Evolutionary conservation across 495 filamentous ascomycete species (phyloP), one percentile per base, ranked within the genome.

Genomic region (Talaromyces ruber): DNA sequence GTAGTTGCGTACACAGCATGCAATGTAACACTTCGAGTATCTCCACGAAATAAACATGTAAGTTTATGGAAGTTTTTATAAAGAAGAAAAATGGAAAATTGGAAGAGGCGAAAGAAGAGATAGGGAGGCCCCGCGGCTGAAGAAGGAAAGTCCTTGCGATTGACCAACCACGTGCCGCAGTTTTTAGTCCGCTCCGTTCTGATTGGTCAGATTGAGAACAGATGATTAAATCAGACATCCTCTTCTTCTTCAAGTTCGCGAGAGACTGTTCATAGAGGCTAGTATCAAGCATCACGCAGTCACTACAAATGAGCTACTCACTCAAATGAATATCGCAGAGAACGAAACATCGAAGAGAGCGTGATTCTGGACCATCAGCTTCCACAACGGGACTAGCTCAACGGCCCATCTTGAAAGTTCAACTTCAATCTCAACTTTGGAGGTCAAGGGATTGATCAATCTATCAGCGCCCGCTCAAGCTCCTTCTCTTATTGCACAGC

Each of bases 121-220:
- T 6, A 57, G 22, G 12, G 12, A 18, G 54, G 54, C 54, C 54
- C 53, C 53, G 53, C 53, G 28, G 28, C 54, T 57, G 7, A 34
- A 32, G 5, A 57, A 34, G 54, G 54, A 16, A 57, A 34, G 54
- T 57, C 54, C 54, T 57, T 34, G 54, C 54, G 54, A 29, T 29
- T 57, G n/a, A 22, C 54, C 54, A 34, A 57, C 34, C 26, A 32
- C 4, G 11, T 30, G 14, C 16, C n/a, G 1, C 8, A 16, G 11
- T 29, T 28, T 28, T n/a, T 6, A 22, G 24, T 26, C 11, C 18
- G 24, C 21, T 50, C 16, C 26, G n/a, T 18, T 29, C 28, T 57
- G 54, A 57, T 57, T 57, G 54, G 54, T 12, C 24, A 54, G 51
- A 54, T 26, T 3, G 18, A 8, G 43, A 6, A 18, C 4, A 18